Evolutionary conservation across 2,329 filamentous ascomycete genomes (phyloP), one percentile per base, ranked within the genome.

Genomic region (Stachybotrys elegans): DNA sequence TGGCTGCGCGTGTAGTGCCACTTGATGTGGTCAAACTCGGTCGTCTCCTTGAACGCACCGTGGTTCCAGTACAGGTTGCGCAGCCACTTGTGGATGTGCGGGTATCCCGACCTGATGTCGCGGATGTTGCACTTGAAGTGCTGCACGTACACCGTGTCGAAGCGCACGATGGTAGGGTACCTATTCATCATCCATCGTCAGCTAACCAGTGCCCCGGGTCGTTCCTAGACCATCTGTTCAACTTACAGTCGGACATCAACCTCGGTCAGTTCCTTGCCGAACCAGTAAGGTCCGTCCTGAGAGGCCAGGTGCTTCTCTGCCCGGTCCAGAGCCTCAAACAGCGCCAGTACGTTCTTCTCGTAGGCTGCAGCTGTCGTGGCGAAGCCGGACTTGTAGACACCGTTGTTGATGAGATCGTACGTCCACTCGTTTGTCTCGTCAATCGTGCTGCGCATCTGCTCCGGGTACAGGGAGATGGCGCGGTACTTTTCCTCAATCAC

Each of bases 21-120:
- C 79, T 95, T 96, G 71, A 97, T 97, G 69, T 98, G 93, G 64
- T 94, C 80, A 63, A 95, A 95, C 65, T 96, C 79, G 19, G 91
- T 95, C 48, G 90, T 93, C 42, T 86, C 79, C 50, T 72, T 71
- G 69, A 95, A 96, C 3, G 88, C 89, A 0, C 81, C 73, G 20
- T 81, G 63, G 53, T 84, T 84, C 90, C 90, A 95, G 71, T 95
- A 96, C 55, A 95, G 69, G 58, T 84, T 77, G 44, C 87, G 76
- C 68, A 95, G 66, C 90, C 91, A 96, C 47, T 69, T 71, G 70
- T 96, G 88, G 46, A 95, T 69, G 41, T 76, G 71, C 22, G 91
- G 91, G 62, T 93, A 96, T 2, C 89, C 89, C 7, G 79, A 84
- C 34, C 90, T 78, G 59, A 95, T 91, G 64, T 94, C 89, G 20